These are phyloP conservation scores for Spiromastix sp. DNA, from an alignment of 2,329 filamentous ascomycete genomes.

Conservation along the genomic window DNA sequence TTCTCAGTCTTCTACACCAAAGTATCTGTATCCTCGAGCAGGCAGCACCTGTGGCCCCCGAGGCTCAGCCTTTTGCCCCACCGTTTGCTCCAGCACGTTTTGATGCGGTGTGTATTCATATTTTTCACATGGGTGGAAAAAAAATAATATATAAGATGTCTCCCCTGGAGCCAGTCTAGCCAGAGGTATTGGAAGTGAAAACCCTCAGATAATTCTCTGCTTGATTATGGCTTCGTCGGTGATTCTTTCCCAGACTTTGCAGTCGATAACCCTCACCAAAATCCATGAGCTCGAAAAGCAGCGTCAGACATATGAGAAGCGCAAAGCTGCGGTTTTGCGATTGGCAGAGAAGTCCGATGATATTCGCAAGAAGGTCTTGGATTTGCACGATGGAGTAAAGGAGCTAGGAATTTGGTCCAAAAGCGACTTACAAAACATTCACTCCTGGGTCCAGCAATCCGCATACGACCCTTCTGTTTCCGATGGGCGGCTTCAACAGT, in stretches of 20 bases:
- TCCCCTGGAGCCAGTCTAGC: too few species aligned
- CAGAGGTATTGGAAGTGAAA: too few species aligned
- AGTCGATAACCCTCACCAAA: constrained; percentile 13
- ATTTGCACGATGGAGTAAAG: constrained; percentile 9
- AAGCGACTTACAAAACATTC: constrained; percentile 19
- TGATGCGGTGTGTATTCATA: too few species aligned
- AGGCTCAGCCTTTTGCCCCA: too few species aligned
- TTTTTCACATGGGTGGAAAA: too few species aligned
- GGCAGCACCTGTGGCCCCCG: too few species aligned
- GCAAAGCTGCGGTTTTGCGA: constrained; percentile 11
- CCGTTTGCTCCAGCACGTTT: too few species aligned
- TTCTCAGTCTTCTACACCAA: too few species aligned
- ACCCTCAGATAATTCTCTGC: not conserved
- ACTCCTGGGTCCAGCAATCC: constrained; percentile 27
- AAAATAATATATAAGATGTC: too few species aligned
- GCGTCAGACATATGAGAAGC: constrained; percentile 9
- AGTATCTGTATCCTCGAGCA: too few species aligned
- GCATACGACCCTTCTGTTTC: constrained; percentile 28
- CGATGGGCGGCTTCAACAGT: constrained; percentile 20
- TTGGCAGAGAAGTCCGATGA: constrained; percentile 6
- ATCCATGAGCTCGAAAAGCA: constrained; percentile 20
- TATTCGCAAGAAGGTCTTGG: constrained; percentile 5
- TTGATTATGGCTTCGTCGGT: constrained; percentile 9
- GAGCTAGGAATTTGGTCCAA: constrained; percentile 10
- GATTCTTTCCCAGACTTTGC: constrained; percentile 11